Evolutionary conservation across 2,329 filamentous ascomycete genomes (phyloP), one percentile per base, ranked within the genome.

Genomic region (Fusarium haematococcum): DNA sequence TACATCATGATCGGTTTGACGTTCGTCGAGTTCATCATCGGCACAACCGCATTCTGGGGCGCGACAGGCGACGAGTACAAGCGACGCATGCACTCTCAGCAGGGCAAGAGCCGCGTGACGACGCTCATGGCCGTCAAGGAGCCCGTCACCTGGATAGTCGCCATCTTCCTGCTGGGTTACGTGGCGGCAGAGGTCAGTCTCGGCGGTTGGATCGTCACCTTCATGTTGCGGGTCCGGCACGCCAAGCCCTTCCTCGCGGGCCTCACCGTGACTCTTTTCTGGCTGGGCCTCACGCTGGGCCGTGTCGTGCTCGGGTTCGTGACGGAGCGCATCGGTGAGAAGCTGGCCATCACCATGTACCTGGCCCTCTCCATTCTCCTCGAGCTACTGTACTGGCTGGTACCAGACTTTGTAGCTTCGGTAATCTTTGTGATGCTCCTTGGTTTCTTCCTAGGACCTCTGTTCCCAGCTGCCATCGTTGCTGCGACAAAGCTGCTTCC

Each of bases 161-260:
- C 94, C 3, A 69, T 93, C 2, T 97, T 97, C 80, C 84, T 97
- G 16, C 87, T 97, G 6, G 90, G 91, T 10, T 97, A 97, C 78
- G 92, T 96, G 1, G 95, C 95, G 5, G 88, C 90, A 7, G 95
- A 97, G 82, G 92, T 95, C 69, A 91, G 90, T 1, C 85, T 95
- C 3, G 92, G 92, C 11, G 84, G 94, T 18, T 97, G 94, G 94
- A 92, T 97, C 71, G 92, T 94, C 58, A 92, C 92, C 1, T 97
- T 97, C 80, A 97, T 97, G 94, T 90, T 95, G n/a, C 86, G 89
- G 23, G 91, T 95, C 27, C 89, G 95, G 16, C 82, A 92, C 41
- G 94, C 91, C 5, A 88, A 86, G 27, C 85, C 90, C 0, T 96
- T 97, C 78, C 87, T 91, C 3, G 91, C 92, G 37, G 94, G 94